Conservation (phyloP, 768 basidiomycete species). For the Lactarius akahatsu region DNA sequence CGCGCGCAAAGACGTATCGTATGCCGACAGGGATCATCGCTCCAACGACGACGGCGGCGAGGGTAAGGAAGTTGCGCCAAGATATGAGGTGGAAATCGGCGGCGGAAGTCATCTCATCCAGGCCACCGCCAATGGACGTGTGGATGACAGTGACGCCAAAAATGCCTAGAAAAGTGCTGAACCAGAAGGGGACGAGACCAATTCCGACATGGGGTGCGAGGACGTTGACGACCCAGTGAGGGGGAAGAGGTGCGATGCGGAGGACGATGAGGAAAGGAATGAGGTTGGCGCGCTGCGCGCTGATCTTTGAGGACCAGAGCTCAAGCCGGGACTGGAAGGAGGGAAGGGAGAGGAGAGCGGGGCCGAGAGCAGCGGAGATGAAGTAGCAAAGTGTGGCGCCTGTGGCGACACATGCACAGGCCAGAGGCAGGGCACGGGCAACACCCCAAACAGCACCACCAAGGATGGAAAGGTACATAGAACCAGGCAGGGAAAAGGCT, state of each 20-base stretch:
- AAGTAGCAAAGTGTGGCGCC: conserved; percentile 92
- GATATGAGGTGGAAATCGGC: conserved; percentile 94
- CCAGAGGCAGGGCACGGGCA: conserved; percentile 79
- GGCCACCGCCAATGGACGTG: conserved; percentile 87
- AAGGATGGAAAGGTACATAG: conserved; percentile 97
- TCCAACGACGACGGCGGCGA: conserved; percentile 82
- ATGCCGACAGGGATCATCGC: conserved; percentile 93
- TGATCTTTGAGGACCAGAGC: conserved; percentile 77
- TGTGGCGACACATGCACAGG: conserved; percentile 86
- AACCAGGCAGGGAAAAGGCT: conserved; percentile 94
- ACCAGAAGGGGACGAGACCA: conserved; percentile 81
- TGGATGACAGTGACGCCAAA: conserved; percentile 92
- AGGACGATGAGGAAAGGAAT: conserved; percentile 93
- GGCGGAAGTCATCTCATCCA: conserved; percentile 93
- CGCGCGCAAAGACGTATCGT: conserved; percentile 74
- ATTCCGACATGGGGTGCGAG: conserved; percentile 93
- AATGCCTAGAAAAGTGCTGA: conserved; percentile 86
- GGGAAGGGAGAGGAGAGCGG: conserved; percentile 84
- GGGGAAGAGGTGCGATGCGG: conserved; percentile 90
- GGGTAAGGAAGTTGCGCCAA: conserved; percentile 83
- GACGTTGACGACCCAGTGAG: conserved; percentile 95
- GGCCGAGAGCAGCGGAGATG: conserved; percentile 88
- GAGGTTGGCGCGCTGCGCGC: conserved; percentile 76
- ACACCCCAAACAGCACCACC: conserved; percentile 97
- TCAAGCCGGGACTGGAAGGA: conserved; percentile 83